Base-by-base conservation (phyloP, 441 rosid species). In the Daphne laureola region DNA sequence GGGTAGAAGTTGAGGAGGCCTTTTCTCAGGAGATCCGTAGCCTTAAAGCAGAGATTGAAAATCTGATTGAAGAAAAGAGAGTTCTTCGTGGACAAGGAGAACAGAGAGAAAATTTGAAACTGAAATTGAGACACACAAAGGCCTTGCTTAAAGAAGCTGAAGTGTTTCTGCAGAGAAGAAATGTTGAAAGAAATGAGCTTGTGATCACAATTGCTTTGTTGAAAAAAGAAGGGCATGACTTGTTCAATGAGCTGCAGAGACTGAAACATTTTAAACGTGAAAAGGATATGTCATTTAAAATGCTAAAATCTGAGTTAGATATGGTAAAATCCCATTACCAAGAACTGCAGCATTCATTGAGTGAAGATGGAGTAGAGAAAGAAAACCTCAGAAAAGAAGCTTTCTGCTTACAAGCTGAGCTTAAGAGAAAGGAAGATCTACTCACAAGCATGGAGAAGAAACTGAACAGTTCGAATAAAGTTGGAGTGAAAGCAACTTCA, bases 341-440 rank as follows among this genome's bases (percentile, higher is more conserved):
- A 45, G 78, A 77, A 44, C 56, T 79, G 76, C 77, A 79, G 56
- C 62, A 46, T 55, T 69, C 76, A 43, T 51, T 80, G 25, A 48
- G 52, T 13, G 82, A 73, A 62, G 77, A 73, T 46, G 90, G 80
- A 51, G 16, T 38, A 14, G 89, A 81, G 71, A 83, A 76, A 61
- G 91, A 83, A 69, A 88, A 78, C 48, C 78, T 85, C 17, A 75
- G 71, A 66, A 81, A 79, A 71, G 85, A 81, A 57, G 72, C 73
- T 2, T 51, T 55, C 47, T 82, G 73, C 50, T 65, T 81, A 40
- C 81, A 77, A 73, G 63, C 69, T 42, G 93, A 87, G 60, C 71
- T 82, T 47, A 81, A 76, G 79, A 88, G 77, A 76, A 85, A 78
- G 67, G 89, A 86, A 50, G 90, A 81, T 41, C 75, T 72, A 14